Base-by-base conservation (phyloP, 2,329 filamentous ascomycete species). In the Lanzia echinophila region DNA sequence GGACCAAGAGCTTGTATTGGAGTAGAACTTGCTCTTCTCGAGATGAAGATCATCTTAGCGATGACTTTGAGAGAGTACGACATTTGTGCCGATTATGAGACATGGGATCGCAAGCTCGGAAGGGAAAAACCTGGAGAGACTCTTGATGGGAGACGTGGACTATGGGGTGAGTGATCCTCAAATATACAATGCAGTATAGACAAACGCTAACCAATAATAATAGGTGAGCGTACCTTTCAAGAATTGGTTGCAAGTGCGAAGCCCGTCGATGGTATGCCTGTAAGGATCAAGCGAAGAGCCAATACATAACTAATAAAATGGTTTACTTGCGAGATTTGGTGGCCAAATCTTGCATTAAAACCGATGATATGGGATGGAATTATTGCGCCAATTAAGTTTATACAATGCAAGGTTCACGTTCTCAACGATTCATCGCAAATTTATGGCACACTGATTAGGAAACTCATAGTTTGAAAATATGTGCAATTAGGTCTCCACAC, bases 1-100 rank as follows among this genome's bases (percentile, higher is more conserved):
- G 81, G 81, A 0, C 70, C 73, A 3, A 66, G 80, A 28, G 77
- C 76, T 50, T 84, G 81, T 60, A 75, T 82, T 20, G 81, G 80
- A 0, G 78, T 82, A 63, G 74, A 76, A 58, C 66, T 81, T 41
- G 79, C 76, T 17, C 73, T 77, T 68, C 61, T 61, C 22, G 78
- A 81, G 63, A 65, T 74, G 24, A 73, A 72, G 55, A 66, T 75
- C 36, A 71, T 76, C 8, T 62, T 81, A 48, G 72, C 75, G 3
- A 78, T 63, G 60, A 54, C 54, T 6, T 41, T 56, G 31, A 34
- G 54, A 17, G 54, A 56, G 36, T 53, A 55, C 10, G 12, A 53
- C 5, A 45, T 55, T 10, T 13, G 17, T 19, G 38, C 50, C 11
- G 50, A 53, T 19, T 53, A 53, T 6, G 50, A 59, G 56, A 61